Evolutionary conservation across 768 basidiomycete genomes (phyloP), one percentile per base, ranked within the genome.

Genomic region (Heimioporus sp.): DNA sequence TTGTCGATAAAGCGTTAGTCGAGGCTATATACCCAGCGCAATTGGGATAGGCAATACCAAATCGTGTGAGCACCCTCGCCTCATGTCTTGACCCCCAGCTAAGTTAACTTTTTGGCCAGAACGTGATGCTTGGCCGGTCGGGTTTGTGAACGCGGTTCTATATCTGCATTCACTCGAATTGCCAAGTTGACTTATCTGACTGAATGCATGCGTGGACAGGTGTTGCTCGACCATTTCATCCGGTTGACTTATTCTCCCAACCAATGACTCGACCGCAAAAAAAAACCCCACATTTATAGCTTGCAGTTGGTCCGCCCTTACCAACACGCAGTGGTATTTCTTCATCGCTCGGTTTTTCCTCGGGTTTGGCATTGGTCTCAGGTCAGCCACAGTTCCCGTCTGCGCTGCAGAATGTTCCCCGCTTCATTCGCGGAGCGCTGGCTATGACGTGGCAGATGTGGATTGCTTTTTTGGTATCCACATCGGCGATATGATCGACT

Each of bases 401-500:
- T 87, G 82, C 52, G 80, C 86, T 0, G 85, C 87, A 3, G 89
- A 98, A 68, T 85, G 86, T 63, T 75, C 85, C 0, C 94, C 94
- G 0, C 0, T 71, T 72, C 13, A 91, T 98, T 51, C 84, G 94
- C 60, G 93, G 93, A 51, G 92, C 85, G 2, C 80, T 95, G 28
- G 90, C 92, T 51, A 95, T 94, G 92, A 87, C 82, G 63, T 95
- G 93, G 91, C 90, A 92, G 69, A 76, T 90, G 73, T 92, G 90
- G 90, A 91, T 89, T 4, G 90, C 88, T 1, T 92, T 92, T 61
- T 91, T 5, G 90, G 90, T 19, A n/a, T n/a, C n/a, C n/a, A n/a
- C n/a, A n/a, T n/a, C n/a, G n/a, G n/a, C n/a, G 85, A 82, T 62
- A 75, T 77, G 43, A 76, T 85, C 56, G 87, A 88, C 67, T 67